These are phyloP conservation scores for Cephalotrichum gorgonifer DNA, from an alignment of 2,329 filamentous ascomycete genomes.

Conservation along the genomic window DNA sequence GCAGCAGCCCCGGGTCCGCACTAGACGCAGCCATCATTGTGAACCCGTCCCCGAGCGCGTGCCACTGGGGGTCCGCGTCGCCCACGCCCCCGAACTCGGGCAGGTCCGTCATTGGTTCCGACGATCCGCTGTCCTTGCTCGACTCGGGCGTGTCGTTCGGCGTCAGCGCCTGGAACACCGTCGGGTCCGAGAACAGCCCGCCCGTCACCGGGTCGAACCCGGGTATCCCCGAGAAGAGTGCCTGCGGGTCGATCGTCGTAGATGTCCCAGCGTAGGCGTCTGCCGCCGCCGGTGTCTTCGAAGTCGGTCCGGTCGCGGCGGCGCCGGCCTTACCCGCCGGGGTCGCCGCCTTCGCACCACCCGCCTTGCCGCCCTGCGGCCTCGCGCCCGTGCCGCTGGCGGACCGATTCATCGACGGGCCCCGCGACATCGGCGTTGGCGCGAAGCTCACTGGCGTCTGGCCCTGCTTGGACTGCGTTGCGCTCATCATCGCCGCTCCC, in stretches of 20 bases:
- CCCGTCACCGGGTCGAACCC: slow-evolving; percentile 26
- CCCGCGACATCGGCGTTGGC: slow-evolving; percentile 40
- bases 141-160: slow-evolving; percentile 57
- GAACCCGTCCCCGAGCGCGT: slow-evolving; percentile 34
- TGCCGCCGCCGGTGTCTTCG: slow-evolving; percentile 10
- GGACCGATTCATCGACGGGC: slow-evolving; percentile 39
- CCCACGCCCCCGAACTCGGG: slow-evolving; percentile 38
- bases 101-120: slow-evolving; percentile 53
- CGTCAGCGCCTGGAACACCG: slow-evolving; percentile 42
- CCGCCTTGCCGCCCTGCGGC: not conserved
- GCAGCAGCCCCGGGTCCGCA: slow-evolving; percentile 18
- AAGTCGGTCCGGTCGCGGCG: slow-evolving; percentile 13
- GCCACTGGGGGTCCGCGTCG: slow-evolving; percentile 43
- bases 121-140: slow-evolving; percentile 47
- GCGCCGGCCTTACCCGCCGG: slow-evolving; percentile 26
- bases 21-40: slow-evolving; percentile 28
- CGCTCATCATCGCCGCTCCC: slow-evolving; percentile 24
- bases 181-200: slow-evolving; percentile 42
- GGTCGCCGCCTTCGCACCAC: slow-evolving; percentile 16
- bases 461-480: slow-evolving; percentile 34
- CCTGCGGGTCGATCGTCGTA: slow-evolving; percentile 26
- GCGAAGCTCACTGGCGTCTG: slow-evolving; percentile 28
- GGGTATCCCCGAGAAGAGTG: slow-evolving; percentile 30
- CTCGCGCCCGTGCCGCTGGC: slow-evolving; percentile 20
- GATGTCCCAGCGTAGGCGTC: slow-evolving; percentile 25